Conservation (phyloP, 2,329 filamentous ascomycete species). For the Paecilomyces fulvus region DNA sequence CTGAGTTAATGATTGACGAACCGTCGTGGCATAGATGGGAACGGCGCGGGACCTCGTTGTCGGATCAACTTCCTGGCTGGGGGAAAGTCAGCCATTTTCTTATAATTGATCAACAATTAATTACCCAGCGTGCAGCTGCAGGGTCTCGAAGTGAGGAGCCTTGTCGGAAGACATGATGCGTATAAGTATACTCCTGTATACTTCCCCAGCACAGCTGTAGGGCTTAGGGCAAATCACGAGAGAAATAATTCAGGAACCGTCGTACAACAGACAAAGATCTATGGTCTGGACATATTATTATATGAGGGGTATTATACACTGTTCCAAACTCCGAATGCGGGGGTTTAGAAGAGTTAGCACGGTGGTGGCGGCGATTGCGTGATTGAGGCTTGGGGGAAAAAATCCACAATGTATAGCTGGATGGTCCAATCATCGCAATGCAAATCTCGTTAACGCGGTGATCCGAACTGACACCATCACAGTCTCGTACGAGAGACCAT, state of each 20-base stretch:
- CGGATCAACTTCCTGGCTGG: constrained; percentile 69
- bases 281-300: neutral
- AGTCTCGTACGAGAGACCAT: no score
- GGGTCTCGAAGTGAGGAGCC: constrained; percentile 62
- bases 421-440: neutral
- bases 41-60: constrained; percentile 81
- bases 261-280: neutral
- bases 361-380: neutral
- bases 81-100: constrained; percentile 3
- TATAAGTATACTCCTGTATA: neutral
- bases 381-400: neutral
- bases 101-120: constrained; percentile 1
- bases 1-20: constrained; percentile 20
- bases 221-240: neutral
- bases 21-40: constrained; percentile 91
- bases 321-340: neutral
- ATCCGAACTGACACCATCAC: no score
- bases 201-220: neutral
- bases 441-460: no score
- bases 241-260: neutral
- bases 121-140: constrained; percentile 78
- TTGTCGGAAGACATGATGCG: constrained; percentile 26
- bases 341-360: neutral
- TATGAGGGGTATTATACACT: neutral
- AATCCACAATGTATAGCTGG: neutral